phyloP scores from a whole-genome alignment of 345 rosid species.

The Punica granatum region DNA sequence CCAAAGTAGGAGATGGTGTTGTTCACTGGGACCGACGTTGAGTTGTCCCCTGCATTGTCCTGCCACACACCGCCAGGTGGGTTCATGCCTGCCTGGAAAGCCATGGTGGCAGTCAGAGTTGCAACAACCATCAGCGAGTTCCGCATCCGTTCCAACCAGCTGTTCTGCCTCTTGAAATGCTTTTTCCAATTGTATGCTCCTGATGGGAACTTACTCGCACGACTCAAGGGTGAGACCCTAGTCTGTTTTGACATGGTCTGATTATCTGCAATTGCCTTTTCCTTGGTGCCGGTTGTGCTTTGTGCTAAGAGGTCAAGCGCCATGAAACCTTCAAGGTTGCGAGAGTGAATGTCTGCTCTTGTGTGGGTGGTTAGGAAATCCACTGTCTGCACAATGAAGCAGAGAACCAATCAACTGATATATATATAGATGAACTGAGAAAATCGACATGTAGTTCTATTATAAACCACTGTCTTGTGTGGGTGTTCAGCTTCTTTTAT shows the following conservation, averaged over 20 bases:
- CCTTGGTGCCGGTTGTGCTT: not conserved
- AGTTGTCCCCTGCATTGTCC: not conserved
- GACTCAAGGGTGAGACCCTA: not conserved
- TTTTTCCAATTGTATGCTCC: not conserved
- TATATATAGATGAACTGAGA: too few species aligned
- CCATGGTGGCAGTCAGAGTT: not conserved
- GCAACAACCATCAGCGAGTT: slow-evolving; percentile 1
- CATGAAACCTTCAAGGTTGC: not conserved
- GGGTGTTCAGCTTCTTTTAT: too few species aligned
- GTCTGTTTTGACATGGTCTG: not conserved
- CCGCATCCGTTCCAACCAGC: not conserved
- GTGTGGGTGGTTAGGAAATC: not conserved
- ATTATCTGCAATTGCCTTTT: not conserved
- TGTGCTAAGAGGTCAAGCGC: not conserved
- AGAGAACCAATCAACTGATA: not conserved
- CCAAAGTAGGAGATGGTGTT: not conserved
- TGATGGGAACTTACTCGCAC: not conserved
- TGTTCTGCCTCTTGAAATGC: not conserved
- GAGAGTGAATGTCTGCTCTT: not conserved
- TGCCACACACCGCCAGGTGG: slow-evolving; percentile 2
- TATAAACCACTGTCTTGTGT: too few species aligned
- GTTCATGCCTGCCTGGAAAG: not conserved
- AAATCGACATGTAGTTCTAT: too few species aligned
- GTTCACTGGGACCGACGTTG: not conserved
- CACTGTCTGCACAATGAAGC: not conserved